phyloP scores from a whole-genome alignment of 768 basidiomycete genomes.

The Suillus plorans region DNA sequence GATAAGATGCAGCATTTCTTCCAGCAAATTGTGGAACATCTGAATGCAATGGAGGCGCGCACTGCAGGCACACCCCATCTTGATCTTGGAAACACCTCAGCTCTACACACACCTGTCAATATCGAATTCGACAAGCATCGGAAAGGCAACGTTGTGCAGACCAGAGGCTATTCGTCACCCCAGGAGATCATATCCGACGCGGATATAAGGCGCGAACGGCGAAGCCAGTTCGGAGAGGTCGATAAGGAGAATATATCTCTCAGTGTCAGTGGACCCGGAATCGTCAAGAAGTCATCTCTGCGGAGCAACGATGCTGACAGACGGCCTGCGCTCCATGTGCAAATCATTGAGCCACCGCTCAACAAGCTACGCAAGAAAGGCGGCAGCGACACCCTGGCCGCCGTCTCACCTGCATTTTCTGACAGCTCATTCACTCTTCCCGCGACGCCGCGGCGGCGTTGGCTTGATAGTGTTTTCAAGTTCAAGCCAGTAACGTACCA shows the following conservation, averaged over 20 bases:
- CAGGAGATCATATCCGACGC: conserved; percentile 12
- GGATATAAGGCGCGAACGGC: conserved; percentile 2
- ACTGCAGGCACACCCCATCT: conserved; percentile 29
- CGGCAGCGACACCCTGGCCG: conserved; percentile 14
- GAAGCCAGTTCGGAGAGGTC: not conserved
- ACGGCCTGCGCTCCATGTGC: conserved; percentile 35
- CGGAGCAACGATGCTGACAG: conserved; percentile 29
- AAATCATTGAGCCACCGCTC: conserved; percentile 52
- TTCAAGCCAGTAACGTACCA: conserved; percentile 66
- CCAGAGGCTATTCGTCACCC: conserved; percentile 40
- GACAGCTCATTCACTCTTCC: conserved; percentile 46
- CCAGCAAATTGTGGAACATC: conserved; percentile 78
- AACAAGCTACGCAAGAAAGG: conserved; percentile 35
- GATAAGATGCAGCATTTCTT: conserved; percentile 82
- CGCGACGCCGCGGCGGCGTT: conserved; percentile 55
- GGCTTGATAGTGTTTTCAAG: conserved; percentile 89
- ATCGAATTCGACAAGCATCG: conserved; percentile 21
- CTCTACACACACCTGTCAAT: conserved; percentile 15
- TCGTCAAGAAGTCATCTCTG: conserved; percentile 47
- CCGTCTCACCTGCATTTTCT: conserved; percentile 43
- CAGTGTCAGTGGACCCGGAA: conserved; percentile 8
- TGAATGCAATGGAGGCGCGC: conserved; percentile 68
- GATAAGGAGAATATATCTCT: conserved; percentile 54
- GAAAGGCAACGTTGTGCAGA: conserved; percentile 9
- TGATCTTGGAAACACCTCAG: conserved; percentile 2